A percentile compares a stretch with the other conserved stretches of the same genome.
Conservation (phyloP, 2,329 filamentous ascomycete species). For the Xylariomycetidae sp. region DNA sequence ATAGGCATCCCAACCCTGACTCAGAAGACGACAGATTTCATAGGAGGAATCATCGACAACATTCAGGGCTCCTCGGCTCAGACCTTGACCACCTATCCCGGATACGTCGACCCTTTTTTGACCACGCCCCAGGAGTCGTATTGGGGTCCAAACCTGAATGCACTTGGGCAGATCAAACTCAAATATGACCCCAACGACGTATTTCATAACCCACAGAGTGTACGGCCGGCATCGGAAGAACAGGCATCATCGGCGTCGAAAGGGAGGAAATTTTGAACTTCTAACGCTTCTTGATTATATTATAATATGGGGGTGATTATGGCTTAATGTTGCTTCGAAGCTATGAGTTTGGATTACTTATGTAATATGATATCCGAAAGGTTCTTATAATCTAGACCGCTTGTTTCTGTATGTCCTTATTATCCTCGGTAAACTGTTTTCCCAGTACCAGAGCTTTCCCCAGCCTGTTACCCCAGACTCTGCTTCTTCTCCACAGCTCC, state of each 20-base stretch:
- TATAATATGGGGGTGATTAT: too few relatives aligned
- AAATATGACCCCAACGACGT: constrained; percentile 48
- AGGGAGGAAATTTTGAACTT: constrained; percentile 3
- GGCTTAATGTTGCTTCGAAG: too few relatives aligned
- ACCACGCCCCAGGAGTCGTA: constrained; percentile 45
- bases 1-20: constrained; percentile 44
- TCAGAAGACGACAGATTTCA: constrained; percentile 43
- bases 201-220: constrained; percentile 57
- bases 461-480: too few relatives aligned
- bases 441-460: too few relatives aligned
- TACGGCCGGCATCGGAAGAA: constrained; percentile 27
- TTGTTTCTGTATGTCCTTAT: too few relatives aligned
- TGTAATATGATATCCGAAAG: too few relatives aligned
- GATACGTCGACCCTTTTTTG: constrained; percentile 55
- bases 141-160: constrained; percentile 48
- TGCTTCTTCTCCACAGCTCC: neutral
- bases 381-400: too few relatives aligned
- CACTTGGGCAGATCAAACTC: constrained; percentile 45
- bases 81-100: constrained; percentile 52
- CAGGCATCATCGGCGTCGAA: constrained; percentile 5
- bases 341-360: too few relatives aligned
- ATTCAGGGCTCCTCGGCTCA: constrained; percentile 34
- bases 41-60: constrained; percentile 45
- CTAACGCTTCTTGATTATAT: constrained; percentile 1
- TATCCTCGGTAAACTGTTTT: too few relatives aligned